phyloP scores from a whole-genome alignment of 2,329 filamentous ascomycete species.

The Scedosporium aurantiacum region DNA sequence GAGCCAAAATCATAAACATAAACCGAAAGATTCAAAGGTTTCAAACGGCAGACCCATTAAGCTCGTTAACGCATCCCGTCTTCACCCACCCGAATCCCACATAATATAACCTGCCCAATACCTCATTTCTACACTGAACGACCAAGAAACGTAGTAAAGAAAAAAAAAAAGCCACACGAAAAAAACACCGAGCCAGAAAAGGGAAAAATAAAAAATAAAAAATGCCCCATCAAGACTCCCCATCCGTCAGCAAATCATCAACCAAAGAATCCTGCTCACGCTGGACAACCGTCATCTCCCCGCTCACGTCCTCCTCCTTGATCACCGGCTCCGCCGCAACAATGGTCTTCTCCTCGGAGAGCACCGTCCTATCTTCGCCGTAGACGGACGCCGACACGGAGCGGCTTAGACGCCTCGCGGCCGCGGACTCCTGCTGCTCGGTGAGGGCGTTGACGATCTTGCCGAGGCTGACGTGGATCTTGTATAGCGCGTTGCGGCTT shows the following conservation, averaged over 20 bases:
- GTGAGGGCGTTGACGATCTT: constrained; percentile 55
- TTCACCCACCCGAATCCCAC: too few relatives aligned
- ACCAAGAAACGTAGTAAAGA: too few relatives aligned
- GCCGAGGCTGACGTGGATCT: constrained; percentile 55
- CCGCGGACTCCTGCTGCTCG: constrained; percentile 23
- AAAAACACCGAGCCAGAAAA: background rate
- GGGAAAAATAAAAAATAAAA: background rate
- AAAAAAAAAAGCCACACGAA: background rate
- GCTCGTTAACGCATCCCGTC: too few relatives aligned
- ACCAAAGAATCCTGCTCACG: constrained; percentile 25
- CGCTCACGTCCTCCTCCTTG: constrained; percentile 33
- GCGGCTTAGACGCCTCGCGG: constrained; percentile 29
- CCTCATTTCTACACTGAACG: too few relatives aligned
- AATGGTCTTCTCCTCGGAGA: constrained; percentile 29
- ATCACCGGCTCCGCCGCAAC: constrained; percentile 26
- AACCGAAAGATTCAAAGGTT: too few relatives aligned
- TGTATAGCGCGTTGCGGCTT: constrained; percentile 54
- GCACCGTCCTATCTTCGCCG: constrained; percentile 12
- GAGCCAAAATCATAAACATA: too few relatives aligned
- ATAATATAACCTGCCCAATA: too few relatives aligned
- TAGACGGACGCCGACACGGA: constrained; percentile 24
- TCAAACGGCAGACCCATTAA: too few relatives aligned
- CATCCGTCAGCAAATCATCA: constrained; percentile 29
- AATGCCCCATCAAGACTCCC: constrained; percentile 22
- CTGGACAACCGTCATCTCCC: constrained; percentile 20